These are phyloP conservation scores for Bruguiera hainesii DNA, from an alignment of 441 rosid genomes.

Conservation along the genomic window DNA sequence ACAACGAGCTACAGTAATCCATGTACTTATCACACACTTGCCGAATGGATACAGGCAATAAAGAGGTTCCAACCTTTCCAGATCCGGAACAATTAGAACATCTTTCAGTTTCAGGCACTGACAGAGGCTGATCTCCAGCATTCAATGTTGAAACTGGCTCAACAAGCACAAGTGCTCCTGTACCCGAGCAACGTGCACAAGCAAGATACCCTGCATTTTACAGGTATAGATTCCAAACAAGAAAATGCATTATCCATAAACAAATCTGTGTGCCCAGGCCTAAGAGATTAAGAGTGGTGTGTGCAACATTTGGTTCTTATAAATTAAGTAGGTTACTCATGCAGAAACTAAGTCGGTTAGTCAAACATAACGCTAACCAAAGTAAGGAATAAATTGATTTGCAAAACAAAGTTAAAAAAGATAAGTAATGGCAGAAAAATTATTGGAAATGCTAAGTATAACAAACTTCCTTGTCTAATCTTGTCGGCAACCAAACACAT, in stretches of 20 bases:
- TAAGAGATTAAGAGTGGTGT: too few species aligned
- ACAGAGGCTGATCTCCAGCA: slow-evolving; percentile 47
- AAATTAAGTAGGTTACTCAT: too few species aligned
- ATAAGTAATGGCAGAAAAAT: too few species aligned
- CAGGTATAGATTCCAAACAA: slow-evolving; percentile 9
- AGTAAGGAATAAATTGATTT: too few species aligned
- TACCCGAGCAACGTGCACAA: slow-evolving; percentile 91
- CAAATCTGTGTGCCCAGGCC: too few species aligned
- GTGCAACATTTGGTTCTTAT: too few species aligned
- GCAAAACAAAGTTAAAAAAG: too few species aligned
- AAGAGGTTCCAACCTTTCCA: slow-evolving; percentile 56
- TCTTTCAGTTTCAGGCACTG: slow-evolving; percentile 74
- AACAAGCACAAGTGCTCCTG: slow-evolving; percentile 66
- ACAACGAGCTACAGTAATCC: too few species aligned
- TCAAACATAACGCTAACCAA: too few species aligned
- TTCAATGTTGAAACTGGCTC: slow-evolving; percentile 62
- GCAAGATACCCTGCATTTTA: slow-evolving; percentile 81
- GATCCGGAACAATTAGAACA: slow-evolving; percentile 96
- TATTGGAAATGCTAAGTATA: neutral
- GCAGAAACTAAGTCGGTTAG: too few species aligned
- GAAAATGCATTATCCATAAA: neutral
- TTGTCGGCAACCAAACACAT: neutral
- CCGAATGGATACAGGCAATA: too few species aligned
- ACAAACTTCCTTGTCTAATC: neutral
- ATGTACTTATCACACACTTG: too few species aligned